Evolutionary conservation across 2,329 filamentous ascomycete species (phyloP), one percentile per base, ranked within the genome.

Genomic region (Dichotomopilus funicola): DNA sequence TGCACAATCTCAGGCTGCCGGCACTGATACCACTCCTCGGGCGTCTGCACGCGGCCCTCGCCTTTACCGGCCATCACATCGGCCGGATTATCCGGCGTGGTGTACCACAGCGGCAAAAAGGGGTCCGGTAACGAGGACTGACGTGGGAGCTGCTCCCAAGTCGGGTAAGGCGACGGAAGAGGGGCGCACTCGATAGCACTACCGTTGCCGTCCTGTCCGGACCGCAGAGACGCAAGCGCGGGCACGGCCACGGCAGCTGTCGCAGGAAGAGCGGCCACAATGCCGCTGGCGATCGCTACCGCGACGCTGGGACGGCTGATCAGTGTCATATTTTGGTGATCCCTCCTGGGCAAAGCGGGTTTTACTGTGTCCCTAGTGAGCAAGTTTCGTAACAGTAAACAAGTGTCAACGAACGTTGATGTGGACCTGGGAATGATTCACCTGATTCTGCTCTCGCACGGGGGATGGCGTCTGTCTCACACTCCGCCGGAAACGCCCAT

Each of bases 1-100:
- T 72, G 68, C 41, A 78, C n/a, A 51, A 79, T 75, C 66, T 78
- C 75, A 0, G 75, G 76, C 61, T 75, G 74, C 3, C 75, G 73
- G 62, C 76, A 79, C 45, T 67, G 63, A 60, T 73, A 74, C 75
- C 75, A 78, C 59, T 78, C 74, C 41, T 76, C 74, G 42, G 67
- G 69, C 27, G 73, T 73, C 59, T 70, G 63, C 42, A 78, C 69
- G 12, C 74, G 69, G 53, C 72, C 71, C 54, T 71, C 67, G 33
- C 70, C 74, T 56, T 73, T 71, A 42, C 72, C 71, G 0, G 62
- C 58, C 67, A 72, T 69, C 48, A 73, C 65, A 54, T 70, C 69
- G 36, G 63, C 61, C 31, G 62, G 72, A 63, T 68, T 74, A 65
- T 65, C 67, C 1, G 63, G 67, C 6, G 67, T 70, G 49, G 70